phyloP scores from a whole-genome alignment of 768 basidiomycete genomes.

The Hygrophoropsis aurantiaca region DNA sequence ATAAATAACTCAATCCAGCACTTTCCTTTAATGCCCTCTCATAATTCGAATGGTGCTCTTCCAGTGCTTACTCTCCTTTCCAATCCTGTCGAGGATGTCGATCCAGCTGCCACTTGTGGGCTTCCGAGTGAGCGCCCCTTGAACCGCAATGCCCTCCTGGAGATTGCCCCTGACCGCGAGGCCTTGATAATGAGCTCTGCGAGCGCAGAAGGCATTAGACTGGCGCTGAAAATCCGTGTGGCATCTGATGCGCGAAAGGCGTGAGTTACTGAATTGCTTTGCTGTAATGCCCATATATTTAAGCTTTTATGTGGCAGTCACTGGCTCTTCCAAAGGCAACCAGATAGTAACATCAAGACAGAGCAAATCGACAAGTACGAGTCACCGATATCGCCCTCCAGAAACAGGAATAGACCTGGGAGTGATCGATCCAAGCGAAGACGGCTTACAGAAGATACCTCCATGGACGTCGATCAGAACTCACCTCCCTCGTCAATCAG shows the following conservation, averaged over 20 bases:
- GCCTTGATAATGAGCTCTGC: slow-evolving; percentile 23
- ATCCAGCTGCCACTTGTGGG: too few species aligned
- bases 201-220: slow-evolving; percentile 29
- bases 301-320: slow-evolving; percentile 19
- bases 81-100: too few species aligned
- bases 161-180: slow-evolving; percentile 38
- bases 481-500: background rate
- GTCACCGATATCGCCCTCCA: background rate
- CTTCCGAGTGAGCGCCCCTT: slow-evolving; percentile 28
- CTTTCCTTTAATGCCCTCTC: too few species aligned
- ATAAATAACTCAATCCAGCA: too few species aligned
- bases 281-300: background rate
- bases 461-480: too few species aligned
- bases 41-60: too few species aligned
- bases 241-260: slow-evolving; percentile 18
- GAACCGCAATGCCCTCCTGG: slow-evolving; percentile 23
- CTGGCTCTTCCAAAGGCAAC: slow-evolving; percentile 32
- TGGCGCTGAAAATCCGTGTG: slow-evolving; percentile 30
- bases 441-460: too few species aligned
- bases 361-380: background rate
- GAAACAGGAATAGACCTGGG: background rate
- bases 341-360: slow-evolving; percentile 20
- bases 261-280: background rate
- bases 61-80: too few species aligned
- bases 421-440: too few species aligned